Percentiles rank a stretch among this genome's conserved stretches.
These are phyloP conservation scores for Rhazya stricta DNA, from an alignment of 257 asterid genomes.

Conservation along the genomic window DNA sequence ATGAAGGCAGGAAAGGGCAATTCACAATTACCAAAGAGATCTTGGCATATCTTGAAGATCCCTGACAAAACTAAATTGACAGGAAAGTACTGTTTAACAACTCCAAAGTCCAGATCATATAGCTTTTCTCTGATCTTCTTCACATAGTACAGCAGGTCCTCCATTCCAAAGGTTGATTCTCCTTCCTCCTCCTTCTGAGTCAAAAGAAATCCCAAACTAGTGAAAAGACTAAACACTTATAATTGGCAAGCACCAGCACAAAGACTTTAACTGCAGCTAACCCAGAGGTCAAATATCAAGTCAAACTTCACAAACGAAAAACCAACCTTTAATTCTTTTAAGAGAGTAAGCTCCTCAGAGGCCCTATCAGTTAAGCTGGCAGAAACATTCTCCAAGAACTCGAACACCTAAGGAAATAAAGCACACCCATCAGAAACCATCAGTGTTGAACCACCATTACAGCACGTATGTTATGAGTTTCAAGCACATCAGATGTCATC, in stretches of 20 bases:
- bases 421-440: slow-evolving; percentile 8
- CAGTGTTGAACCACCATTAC: not conserved
- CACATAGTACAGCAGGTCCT: slow-evolving; percentile 74
- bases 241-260: slow-evolving; percentile 5
- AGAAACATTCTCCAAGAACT: slow-evolving; percentile 80
- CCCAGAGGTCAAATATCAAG: slow-evolving; percentile 1
- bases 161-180: slow-evolving; percentile 66
- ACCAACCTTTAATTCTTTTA: slow-evolving; percentile 81
- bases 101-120: slow-evolving; percentile 68
- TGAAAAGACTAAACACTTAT: not conserved
- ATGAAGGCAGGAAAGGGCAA: not conserved
- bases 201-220: slow-evolving; percentile 23
- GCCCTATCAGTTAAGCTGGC: slow-evolving; percentile 75
- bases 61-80: slow-evolving; percentile 78
- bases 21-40: slow-evolving; percentile 67
- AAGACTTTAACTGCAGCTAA: slow-evolving; percentile 10
- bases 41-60: slow-evolving; percentile 88
- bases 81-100: slow-evolving; percentile 79
- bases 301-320: slow-evolving; percentile 11
- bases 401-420: slow-evolving; percentile 51
- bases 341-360: slow-evolving; percentile 59
- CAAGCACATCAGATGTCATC: not conserved
- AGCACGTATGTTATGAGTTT: not conserved
- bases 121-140: slow-evolving; percentile 65
- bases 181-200: slow-evolving; percentile 81